These are phyloP conservation scores for Amanita phalloides DNA, from an alignment of 768 basidiomycete genomes.

Conservation along the genomic window DNA sequence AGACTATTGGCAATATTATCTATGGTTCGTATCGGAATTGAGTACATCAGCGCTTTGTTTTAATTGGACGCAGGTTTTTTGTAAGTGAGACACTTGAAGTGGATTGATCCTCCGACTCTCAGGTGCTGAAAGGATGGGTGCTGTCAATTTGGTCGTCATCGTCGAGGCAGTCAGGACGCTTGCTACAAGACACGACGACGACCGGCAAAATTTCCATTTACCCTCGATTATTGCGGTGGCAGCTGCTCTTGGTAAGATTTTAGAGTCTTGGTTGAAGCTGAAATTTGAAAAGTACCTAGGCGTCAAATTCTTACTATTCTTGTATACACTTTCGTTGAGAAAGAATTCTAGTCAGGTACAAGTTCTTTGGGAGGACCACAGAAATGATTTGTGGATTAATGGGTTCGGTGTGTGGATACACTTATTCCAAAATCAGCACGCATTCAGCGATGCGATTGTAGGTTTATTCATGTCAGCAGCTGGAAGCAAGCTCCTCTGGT, in stretches of 20 bases:
- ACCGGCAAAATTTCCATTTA: constrained; percentile 60
- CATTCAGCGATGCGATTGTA: constrained; percentile 15
- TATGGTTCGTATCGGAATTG: constrained; percentile 40
- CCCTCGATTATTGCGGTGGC: constrained; percentile 77
- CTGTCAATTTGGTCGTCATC: constrained; percentile 84
- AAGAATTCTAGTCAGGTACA: constrained; percentile 83
- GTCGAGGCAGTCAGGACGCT: constrained; percentile 80
- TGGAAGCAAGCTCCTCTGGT: constrained; percentile 75
- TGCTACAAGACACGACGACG: constrained; percentile 39
- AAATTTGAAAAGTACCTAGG: constrained; percentile 26
- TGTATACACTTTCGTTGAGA: constrained; percentile 77
- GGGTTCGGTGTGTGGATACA: constrained; percentile 42
- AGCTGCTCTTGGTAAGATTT: constrained; percentile 59
- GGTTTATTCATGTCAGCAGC: constrained; percentile 78
- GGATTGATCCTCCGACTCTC: constrained; percentile 19
- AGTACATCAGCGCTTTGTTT: neutral
- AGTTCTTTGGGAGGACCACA: constrained; percentile 94
- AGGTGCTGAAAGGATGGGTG: constrained; percentile 66
- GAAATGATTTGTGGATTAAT: constrained; percentile 88
- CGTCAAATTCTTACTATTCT: constrained; percentile 78
- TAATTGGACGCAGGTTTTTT: constrained; percentile 29
- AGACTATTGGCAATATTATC: constrained; percentile 82
- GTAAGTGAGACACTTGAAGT: constrained; percentile 18
- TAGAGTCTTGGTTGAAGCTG: neutral
- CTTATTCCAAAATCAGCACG: neutral